Percentiles rank a stretch among this genome's conserved stretches.
Evolutionary conservation across 805 yeast species (phyloP).

Genomic region (Lachancea kluyveri): DNA sequence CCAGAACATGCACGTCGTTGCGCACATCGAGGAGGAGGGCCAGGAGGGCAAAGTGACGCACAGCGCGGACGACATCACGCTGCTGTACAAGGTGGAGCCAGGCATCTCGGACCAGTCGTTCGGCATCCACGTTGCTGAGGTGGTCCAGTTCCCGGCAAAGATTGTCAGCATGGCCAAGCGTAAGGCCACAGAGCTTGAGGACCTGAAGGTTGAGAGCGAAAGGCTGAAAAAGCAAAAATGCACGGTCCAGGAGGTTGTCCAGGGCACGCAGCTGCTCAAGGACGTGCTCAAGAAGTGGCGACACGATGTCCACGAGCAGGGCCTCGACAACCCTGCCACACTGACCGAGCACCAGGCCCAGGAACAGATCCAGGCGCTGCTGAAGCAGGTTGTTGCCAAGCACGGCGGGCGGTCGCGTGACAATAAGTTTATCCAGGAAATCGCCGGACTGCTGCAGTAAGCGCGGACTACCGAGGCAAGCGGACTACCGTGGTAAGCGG

Average conservation of each 20-base stretch:
- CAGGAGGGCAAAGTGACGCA: constrained; percentile 21
- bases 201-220: constrained; percentile 37
- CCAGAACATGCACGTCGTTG: constrained; percentile 84
- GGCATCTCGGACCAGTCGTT: constrained; percentile 96
- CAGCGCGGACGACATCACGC: constrained; percentile 62
- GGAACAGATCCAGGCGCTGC: constrained; percentile 18
- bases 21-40: constrained; percentile 61
- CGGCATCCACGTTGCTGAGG: constrained; percentile 96
- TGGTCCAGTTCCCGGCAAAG: constrained; percentile 86
- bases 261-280: constrained; percentile 46
- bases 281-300: constrained; percentile 51
- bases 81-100: constrained; percentile 88
- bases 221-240: constrained; percentile 47
- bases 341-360: constrained; percentile 33
- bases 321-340: constrained; percentile 17
- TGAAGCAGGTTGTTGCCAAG: constrained; percentile 10
- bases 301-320: constrained; percentile 31
- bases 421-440: constrained; percentile 6
- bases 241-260: constrained; percentile 40
- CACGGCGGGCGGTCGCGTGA: too few species aligned
- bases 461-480: too few species aligned
- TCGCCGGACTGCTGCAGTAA: constrained; percentile 4
- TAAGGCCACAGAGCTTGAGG: constrained; percentile 83
- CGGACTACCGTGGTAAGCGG: constrained; percentile 1
- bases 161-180: constrained; percentile 93